These are phyloP conservation scores for Dactylella cylindrospora DNA, from an alignment of 2,329 filamentous ascomycete genomes.

Conservation along the genomic window DNA sequence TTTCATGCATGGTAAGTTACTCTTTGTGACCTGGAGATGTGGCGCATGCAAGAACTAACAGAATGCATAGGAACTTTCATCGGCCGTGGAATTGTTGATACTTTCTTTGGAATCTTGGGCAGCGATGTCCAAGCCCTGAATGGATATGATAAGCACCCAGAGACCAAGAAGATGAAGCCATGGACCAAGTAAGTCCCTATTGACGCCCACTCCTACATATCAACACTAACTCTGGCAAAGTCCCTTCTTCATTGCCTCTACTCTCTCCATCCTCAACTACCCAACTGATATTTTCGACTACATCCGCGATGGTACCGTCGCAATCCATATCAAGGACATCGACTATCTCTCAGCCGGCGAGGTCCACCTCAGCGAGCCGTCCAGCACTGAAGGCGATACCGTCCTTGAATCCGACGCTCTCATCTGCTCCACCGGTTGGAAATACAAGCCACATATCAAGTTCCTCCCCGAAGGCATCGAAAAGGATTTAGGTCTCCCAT, in stretches of 20 bases:
- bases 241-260: slow-evolving; percentile 59
- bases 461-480: slow-evolving; percentile 58
- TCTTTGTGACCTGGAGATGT: slow-evolving; percentile 52
- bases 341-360: slow-evolving; percentile 54
- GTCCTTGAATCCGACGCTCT: slow-evolving; percentile 58
- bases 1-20: slow-evolving; percentile 61
- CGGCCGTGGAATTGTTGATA: slow-evolving; percentile 16
- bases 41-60: slow-evolving; percentile 60
- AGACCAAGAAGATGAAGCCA: slow-evolving; percentile 60
- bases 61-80: slow-evolving; percentile 54
- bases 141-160: slow-evolving; percentile 60
- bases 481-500: slow-evolving; percentile 58
- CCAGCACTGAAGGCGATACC: slow-evolving; percentile 53
- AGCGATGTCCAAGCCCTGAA: slow-evolving; percentile 61
- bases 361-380: slow-evolving; percentile 55
- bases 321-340: slow-evolving; percentile 60
- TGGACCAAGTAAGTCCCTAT: slow-evolving; percentile 53
- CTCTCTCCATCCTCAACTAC: slow-evolving; percentile 64
- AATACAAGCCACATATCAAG: slow-evolving; percentile 55
- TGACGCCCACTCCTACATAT: not conserved
- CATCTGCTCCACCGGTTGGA: slow-evolving; percentile 64
- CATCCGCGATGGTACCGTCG: slow-evolving; percentile 58
- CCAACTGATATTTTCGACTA: slow-evolving; percentile 61
- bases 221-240: slow-evolving; percentile 4
- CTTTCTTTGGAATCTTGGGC: slow-evolving; percentile 53